Base-by-base conservation (phyloP, 768 basidiomycete species). In the Termitomyces sp. region DNA sequence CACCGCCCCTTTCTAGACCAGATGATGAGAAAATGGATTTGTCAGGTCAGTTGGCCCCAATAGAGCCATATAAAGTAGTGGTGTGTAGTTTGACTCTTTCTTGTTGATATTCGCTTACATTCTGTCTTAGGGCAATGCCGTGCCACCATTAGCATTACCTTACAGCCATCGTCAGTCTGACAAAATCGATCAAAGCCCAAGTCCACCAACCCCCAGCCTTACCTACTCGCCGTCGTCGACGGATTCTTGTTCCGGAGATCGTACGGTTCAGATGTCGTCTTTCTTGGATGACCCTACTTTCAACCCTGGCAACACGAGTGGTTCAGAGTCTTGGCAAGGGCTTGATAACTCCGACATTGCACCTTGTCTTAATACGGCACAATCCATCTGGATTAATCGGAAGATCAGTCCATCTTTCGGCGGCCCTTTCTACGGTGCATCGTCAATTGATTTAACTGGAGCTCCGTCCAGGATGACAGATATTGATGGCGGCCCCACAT, bases 221-320 rank as follows among this genome's bases (percentile, higher is more conserved):
- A 77, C 74, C 11, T 80, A 80, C 48, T 85, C 84, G 0, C 84
- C 84, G 0, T 77, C 81, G 1, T 78, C 83, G 3, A 83, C 82
- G 1, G 82, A 81, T 54, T 84, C 79, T 0, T 75, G 74, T 12
- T 79, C 79, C 5, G 69, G 75, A 45, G 82, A 83, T 59, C 76
- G 76, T 22, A 84, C 81, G 0, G 70, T 83, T 22, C 83, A 84
- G 60, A 79, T 83, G 77, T 67, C 75, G 15, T 73, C 68, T 0
- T 82, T 82, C 55, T 67, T 75, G 62, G 82, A 84, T 57, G 75
- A 76, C 38, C 62, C 64, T 37, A 68, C 64, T 37, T 67, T 58
- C 26, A 46, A 51, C 42, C 8, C 60, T 46, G 38, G 51, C 53
- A 48, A 54, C 43, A 45, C 46, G 49, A 44, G 57, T 60, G 58